These are phyloP conservation scores for Galerina sulciceps DNA, from an alignment of 768 basidiomycete species.

Conservation along the genomic window DNA sequence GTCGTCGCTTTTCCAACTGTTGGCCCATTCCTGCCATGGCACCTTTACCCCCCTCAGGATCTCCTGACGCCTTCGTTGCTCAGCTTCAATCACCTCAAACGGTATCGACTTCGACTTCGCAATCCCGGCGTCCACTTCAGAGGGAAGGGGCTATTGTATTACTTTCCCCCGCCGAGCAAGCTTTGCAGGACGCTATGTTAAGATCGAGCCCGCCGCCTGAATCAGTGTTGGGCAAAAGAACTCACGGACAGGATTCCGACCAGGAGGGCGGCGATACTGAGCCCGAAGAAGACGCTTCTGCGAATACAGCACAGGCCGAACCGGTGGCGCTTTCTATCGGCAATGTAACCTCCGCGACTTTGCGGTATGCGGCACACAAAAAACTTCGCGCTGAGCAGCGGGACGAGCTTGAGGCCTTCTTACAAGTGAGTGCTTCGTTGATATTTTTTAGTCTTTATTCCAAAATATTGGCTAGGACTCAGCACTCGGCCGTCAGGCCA, in stretches of 20 bases:
- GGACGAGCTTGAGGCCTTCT: slow-evolving; percentile 7
- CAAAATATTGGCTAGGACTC: slow-evolving; percentile 17
- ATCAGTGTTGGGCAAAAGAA: slow-evolving; percentile 8
- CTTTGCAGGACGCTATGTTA: slow-evolving; percentile 6
- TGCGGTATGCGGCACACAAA: slow-evolving; percentile 9
- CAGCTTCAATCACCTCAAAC: background rate
- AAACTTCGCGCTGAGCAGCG: slow-evolving; percentile 13
- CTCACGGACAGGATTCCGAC: background rate
- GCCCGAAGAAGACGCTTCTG: background rate
- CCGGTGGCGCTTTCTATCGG: background rate
- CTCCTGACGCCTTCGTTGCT: too few relatives aligned
- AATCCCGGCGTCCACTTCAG: background rate
- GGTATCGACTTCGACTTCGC: background rate
- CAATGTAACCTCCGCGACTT: background rate
- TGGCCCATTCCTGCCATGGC: too few relatives aligned
- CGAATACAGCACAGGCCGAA: background rate
- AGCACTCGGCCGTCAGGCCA: slow-evolving; percentile 16
- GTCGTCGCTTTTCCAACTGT: too few relatives aligned
- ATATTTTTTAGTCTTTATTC: background rate
- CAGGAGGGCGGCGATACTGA: slow-evolving; percentile 4
- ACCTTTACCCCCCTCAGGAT: too few relatives aligned
- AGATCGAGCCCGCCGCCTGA: slow-evolving; percentile 6
- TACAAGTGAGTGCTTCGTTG: slow-evolving; percentile 8
- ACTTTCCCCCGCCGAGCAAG: background rate
- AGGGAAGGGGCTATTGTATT: slow-evolving; percentile 1